phyloP scores from a whole-genome alignment of 495 filamentous ascomycete genomes.

The Lophiotrema nucula region DNA sequence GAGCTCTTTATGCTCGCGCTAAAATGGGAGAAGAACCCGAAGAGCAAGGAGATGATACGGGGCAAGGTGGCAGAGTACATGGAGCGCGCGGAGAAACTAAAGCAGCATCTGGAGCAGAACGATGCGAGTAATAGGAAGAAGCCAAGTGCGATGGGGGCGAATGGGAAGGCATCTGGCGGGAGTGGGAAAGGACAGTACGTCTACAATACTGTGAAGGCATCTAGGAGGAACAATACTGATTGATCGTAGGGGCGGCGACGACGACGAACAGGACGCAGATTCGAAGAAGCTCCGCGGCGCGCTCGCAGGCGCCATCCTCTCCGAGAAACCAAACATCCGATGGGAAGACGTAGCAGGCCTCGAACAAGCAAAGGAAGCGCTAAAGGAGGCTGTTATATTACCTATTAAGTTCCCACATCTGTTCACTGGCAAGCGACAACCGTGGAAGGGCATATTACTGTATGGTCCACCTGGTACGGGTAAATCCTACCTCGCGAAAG shows the following conservation, averaged over 20 bases:
- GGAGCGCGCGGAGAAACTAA: constrained; percentile 96
- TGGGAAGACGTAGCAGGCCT: constrained; percentile 99
- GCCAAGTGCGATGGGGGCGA: constrained; percentile 78
- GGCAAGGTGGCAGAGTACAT: constrained; percentile 93
- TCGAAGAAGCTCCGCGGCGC: constrained; percentile 91
- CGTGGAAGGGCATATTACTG: constrained; percentile 96
- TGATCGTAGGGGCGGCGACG: constrained; percentile 50
- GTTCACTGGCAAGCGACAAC: constrained; percentile 94
- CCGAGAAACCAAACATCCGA: constrained; percentile 89
- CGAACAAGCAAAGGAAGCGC: constrained; percentile 89
- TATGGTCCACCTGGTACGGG: constrained; percentile 97
- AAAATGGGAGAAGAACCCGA: constrained; percentile 98
- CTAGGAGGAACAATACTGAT: neutral
- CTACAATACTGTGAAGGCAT: neutral
- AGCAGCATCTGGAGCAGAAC: constrained; percentile 75
- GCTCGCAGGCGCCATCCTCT: constrained; percentile 85
- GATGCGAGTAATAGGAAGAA: constrained; percentile 70
- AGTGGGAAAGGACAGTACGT: constrained; percentile 64
- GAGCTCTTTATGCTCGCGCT: constrained; percentile 95
- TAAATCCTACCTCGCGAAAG: constrained; percentile 95
- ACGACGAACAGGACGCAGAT: constrained; percentile 77
- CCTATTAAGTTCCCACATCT: constrained; percentile 98
- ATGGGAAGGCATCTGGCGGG: constrained; percentile 74
- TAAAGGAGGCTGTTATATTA: constrained; percentile 95
- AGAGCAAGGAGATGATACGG: constrained; percentile 94